phyloP scores from a whole-genome alignment of 495 filamentous ascomycete genomes.

The Xylaria longipes region DNA sequence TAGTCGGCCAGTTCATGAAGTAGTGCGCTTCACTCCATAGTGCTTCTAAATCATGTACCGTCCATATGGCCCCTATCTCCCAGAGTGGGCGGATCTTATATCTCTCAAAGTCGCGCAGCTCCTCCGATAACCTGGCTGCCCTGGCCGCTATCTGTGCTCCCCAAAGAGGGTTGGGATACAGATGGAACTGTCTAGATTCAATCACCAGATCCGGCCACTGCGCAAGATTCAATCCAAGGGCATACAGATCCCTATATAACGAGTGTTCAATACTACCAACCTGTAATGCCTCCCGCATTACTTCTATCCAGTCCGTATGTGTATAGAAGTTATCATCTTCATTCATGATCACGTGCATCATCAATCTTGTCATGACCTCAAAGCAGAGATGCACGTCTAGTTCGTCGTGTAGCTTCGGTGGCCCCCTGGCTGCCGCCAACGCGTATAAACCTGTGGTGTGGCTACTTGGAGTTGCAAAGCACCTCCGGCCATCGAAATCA shows the following conservation, averaged over 20 bases:
- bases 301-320: neutral
- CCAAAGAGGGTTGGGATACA: neutral
- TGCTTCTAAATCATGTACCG: neutral
- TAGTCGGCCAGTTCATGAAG: neutral
- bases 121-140: neutral
- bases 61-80: neutral
- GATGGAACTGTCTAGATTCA: neutral
- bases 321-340: neutral
- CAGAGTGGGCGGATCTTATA: neutral
- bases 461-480: neutral
- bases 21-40: neutral
- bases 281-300: neutral
- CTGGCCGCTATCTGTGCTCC: neutral
- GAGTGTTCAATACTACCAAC: neutral
- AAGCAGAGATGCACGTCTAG: slow-evolving; percentile 1
- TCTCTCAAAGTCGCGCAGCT: neutral
- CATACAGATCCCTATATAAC: neutral
- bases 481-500: slow-evolving; percentile 1
- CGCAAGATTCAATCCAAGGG: neutral
- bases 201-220: neutral
- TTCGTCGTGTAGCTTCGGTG: neutral
- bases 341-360: neutral
- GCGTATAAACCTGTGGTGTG: neutral
- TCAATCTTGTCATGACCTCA: neutral
- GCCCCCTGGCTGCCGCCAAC: neutral